Evolutionary conservation across 1,284 basidiomycete species (phyloP).

Genomic region (Cryptococcus sp.): DNA sequence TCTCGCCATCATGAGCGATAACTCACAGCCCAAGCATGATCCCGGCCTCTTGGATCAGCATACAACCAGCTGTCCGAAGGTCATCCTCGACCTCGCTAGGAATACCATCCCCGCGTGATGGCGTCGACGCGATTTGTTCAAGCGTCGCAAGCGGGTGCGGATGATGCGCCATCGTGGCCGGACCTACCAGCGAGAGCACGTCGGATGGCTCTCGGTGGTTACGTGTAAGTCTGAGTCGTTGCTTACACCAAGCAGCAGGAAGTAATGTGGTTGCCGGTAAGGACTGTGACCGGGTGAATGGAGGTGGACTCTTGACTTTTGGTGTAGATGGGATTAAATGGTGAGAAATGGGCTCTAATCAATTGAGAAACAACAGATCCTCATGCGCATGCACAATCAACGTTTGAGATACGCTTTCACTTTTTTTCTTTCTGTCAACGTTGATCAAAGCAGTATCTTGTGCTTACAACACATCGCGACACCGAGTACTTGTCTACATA

Average conservation of each 20-base stretch:
- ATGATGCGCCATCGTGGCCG: conserved; percentile 58
- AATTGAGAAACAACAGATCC: conserved; percentile 17
- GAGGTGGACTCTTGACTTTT: background rate
- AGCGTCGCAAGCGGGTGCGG: conserved; percentile 83
- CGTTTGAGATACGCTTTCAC: background rate
- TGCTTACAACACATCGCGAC: too few relatives aligned
- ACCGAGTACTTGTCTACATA: too few relatives aligned
- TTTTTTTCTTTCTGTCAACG: conserved; percentile 1
- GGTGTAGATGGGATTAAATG: conserved; percentile 16
- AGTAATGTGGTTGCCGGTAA: too few relatives aligned
- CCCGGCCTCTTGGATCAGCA: conserved; percentile 92
- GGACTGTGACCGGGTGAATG: too few relatives aligned
- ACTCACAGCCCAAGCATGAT: conserved; percentile 81
- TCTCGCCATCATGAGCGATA: background rate
- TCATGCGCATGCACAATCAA: conserved; percentile 3
- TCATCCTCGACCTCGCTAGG: conserved; percentile 79
- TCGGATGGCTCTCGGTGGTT: background rate
- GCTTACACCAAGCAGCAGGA: too few relatives aligned
- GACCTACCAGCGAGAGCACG: too few relatives aligned
- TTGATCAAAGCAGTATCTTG: too few relatives aligned
- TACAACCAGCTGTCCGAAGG: conserved; percentile 81
- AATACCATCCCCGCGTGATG: conserved; percentile 79
- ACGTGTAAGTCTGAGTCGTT: background rate
- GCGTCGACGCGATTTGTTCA: conserved; percentile 73
- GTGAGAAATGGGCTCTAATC: conserved; percentile 7